These are phyloP conservation scores for Stephania japonica DNA, from an alignment of 164 flowering plant species.

Conservation along the genomic window DNA sequence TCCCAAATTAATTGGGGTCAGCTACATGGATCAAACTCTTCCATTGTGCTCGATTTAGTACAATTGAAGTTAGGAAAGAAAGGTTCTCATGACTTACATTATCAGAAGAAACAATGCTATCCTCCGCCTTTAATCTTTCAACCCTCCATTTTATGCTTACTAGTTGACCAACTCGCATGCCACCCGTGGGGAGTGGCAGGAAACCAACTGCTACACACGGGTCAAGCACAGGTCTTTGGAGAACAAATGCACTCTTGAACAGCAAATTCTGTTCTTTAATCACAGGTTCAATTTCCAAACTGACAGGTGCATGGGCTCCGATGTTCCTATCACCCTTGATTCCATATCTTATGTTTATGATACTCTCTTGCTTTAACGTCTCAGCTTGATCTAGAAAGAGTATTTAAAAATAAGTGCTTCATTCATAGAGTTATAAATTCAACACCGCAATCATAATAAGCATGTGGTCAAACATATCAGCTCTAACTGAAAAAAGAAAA, in stretches of 20 bases:
- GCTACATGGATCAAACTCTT: too few species aligned
- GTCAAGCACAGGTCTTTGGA: constrained; percentile 83
- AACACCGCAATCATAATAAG: background rate
- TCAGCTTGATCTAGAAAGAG: constrained; percentile 43
- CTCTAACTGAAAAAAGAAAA: background rate
- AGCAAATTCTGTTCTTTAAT: constrained; percentile 32
- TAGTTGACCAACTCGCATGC: constrained; percentile 89
- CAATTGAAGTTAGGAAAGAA: background rate
- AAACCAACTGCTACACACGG: constrained; percentile 97
- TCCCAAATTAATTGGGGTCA: too few species aligned
- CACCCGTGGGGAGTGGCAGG: constrained; percentile 76
- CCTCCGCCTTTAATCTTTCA: constrained; percentile 72
- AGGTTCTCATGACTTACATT: constrained; percentile 44
- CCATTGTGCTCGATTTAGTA: too few species aligned
- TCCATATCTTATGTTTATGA: constrained; percentile 68
- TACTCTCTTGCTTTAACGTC: constrained; percentile 38
- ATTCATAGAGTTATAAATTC: constrained; percentile 3
- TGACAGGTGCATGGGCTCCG: constrained; percentile 84
- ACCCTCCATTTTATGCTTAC: constrained; percentile 86
- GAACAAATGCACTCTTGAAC: constrained; percentile 68
- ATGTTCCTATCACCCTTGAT: constrained; percentile 60
- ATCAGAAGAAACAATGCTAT: constrained; percentile 25
- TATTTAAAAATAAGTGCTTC: too few species aligned
- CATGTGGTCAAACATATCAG: background rate
- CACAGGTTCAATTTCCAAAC: constrained; percentile 22